Conservation (phyloP, 2,329 filamentous ascomycete genomes). For the Colletotrichum navitas region DNA sequence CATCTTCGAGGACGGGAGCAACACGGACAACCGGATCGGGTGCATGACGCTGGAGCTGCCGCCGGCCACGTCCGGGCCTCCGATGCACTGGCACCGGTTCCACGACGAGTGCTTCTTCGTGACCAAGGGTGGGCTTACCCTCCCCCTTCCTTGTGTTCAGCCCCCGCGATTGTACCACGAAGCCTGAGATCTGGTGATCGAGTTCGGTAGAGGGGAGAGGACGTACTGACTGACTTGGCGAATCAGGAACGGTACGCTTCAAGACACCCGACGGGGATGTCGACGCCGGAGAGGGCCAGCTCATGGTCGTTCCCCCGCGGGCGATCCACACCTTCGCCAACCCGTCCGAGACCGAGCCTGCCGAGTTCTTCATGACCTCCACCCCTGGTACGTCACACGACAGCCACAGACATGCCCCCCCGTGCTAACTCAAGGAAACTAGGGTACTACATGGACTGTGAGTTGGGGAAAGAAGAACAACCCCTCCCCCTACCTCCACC, state of each 20-base stretch:
- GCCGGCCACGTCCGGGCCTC: conserved; percentile 50
- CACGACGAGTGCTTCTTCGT: conserved; percentile 54
- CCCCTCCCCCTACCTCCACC: no score
- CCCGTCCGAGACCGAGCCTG: conserved; percentile 49
- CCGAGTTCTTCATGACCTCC: conserved; percentile 54
- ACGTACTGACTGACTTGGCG: neutral
- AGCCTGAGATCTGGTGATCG: neutral
- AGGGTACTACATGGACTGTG: conserved; percentile 55
- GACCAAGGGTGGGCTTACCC: conserved; percentile 47
- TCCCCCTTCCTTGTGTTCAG: no score
- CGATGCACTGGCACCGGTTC: conserved; percentile 55
- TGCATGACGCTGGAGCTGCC: conserved; percentile 50
- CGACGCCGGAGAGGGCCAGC: conserved; percentile 48
- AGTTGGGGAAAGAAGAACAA: conserved; percentile 36
- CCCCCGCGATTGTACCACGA: no score
- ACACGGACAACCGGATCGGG: conserved; percentile 52
- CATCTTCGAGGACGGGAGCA: conserved; percentile 52
- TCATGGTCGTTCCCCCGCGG: conserved; percentile 53
- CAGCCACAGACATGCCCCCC: neutral
- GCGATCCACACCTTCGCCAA: conserved; percentile 54
- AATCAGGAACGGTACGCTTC: conserved; percentile 49
- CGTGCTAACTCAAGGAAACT: conserved; percentile 13
- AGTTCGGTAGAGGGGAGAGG: no score
- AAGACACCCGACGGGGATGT: conserved; percentile 50
- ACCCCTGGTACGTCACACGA: conserved; percentile 47